Base-by-base conservation (phyloP, 1,284 basidiomycete genomes). In the Xerocomus tenax region DNA sequence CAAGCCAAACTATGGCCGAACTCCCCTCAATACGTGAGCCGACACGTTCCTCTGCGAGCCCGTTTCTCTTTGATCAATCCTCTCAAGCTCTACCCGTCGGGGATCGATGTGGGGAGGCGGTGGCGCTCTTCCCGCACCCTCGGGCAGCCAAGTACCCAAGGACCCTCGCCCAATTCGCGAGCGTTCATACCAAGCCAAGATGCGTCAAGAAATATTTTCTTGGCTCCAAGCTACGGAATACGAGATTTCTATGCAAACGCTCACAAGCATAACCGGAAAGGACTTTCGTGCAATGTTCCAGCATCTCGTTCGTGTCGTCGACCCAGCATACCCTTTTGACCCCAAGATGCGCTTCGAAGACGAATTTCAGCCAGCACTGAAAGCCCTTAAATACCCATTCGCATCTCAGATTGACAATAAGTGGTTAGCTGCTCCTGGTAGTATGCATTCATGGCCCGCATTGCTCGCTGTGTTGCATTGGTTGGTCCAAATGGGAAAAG, bases 391-490 rank as follows among this genome's bases (percentile, higher is more conserved):
- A 54, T 95, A 94, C 65, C 89, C 91, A 0, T 86, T 79, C 51
- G 74, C 81, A 7, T 76, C 82, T 45, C 74, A 78, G 47, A 75
- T 93, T 7, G 85, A 90, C 57, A 79, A 81, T 46, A 91, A 87
- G 53, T 88, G 85, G 74, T 68, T 95, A n/a, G 81, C 81, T 3
- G 84, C 90, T 1, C 87, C 90, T 0, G 90, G 87, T 0, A 85
- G 83, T 52, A 82, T 85, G 71, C 85, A 88, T 65, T 82, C 84
- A 15, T 94, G 91, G 92, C 87, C 88, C 0, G 71, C 77, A 13
- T 65, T 93, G 15, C 70, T 93, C 15, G 91, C 86, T 18, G 85
- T 89, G 62, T 63, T 95, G 42, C 85, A 91, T 65, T 95, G 91
- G 92, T 70, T 95, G 13, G 84, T 86, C 1, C 86, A 91, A 57